These are phyloP conservation scores for Raffaelea deltoideospora DNA, from an alignment of 2,329 filamentous ascomycete genomes.

Conservation along the genomic window DNA sequence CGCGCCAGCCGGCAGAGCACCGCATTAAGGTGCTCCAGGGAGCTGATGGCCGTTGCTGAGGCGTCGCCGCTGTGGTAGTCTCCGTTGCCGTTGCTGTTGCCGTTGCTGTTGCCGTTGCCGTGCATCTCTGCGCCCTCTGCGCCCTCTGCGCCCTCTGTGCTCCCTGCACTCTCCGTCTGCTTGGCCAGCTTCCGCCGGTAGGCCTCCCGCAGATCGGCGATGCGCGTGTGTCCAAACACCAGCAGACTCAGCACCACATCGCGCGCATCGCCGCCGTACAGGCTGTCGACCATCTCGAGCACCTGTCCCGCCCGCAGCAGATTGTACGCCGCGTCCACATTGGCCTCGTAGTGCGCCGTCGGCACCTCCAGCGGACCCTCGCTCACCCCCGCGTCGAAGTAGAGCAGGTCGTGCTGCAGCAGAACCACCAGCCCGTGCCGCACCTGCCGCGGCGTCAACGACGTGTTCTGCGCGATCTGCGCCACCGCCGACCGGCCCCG, in stretches of 20 bases:
- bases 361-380: slow-evolving; percentile 43
- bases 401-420: slow-evolving; percentile 76
- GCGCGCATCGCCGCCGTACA: slow-evolving; percentile 60
- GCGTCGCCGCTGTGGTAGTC: background rate
- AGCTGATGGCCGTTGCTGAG: slow-evolving; percentile 23
- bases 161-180: slow-evolving; percentile 7
- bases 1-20: slow-evolving; percentile 41
- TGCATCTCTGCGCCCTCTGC: background rate
- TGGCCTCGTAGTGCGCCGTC: slow-evolving; percentile 59
- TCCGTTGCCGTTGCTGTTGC: slow-evolving; percentile 5
- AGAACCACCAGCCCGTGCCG: slow-evolving; percentile 72
- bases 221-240: slow-evolving; percentile 60
- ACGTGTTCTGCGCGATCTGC: slow-evolving; percentile 56
- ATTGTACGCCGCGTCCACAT: slow-evolving; percentile 65
- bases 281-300: slow-evolving; percentile 55
- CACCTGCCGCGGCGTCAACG: slow-evolving; percentile 58
- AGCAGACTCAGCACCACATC: slow-evolving; percentile 63
- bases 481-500: slow-evolving; percentile 62
- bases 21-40: slow-evolving; percentile 31
- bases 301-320: slow-evolving; percentile 72
- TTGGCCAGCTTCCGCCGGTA: slow-evolving; percentile 26
- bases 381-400: slow-evolving; percentile 56
- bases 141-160: background rate
- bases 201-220: slow-evolving; percentile 53
- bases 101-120: slow-evolving; percentile 1